Evolutionary conservation across 139 green algal species (phyloP).

Genomic region (Chlamydomonas sp.): DNA sequence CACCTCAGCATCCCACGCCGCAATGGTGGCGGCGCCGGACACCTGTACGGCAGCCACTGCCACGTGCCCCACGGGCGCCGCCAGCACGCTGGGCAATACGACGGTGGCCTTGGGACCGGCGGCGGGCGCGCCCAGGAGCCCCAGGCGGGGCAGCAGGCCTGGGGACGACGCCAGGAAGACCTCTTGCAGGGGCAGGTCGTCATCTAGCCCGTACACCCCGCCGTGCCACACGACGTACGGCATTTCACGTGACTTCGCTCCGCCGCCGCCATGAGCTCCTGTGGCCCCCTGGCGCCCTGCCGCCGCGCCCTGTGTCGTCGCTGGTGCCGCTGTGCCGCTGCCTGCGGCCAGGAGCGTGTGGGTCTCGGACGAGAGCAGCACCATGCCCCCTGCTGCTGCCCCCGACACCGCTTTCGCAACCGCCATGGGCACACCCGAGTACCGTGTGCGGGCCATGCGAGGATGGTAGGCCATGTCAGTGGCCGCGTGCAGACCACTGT

Average conservation of each 20-base stretch:
- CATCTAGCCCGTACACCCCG: not conserved
- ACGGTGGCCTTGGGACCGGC: not conserved
- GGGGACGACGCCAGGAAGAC: not conserved
- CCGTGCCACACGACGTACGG: not conserved
- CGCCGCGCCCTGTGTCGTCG: too few species aligned
- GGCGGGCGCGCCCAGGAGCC: not conserved
- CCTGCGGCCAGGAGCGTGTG: too few species aligned
- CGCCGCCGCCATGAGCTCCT: not conserved
- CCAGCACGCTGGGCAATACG: not conserved
- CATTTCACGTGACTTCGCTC: not conserved
- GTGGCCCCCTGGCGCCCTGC: too few species aligned
- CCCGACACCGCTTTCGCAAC: not conserved
- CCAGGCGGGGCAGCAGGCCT: not conserved
- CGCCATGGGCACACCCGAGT: slow-evolving; percentile 3
- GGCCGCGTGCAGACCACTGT: not conserved
- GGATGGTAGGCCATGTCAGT: not conserved
- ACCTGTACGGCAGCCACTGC: not conserved
- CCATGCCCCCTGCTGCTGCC: not conserved
- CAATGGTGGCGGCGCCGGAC: not conserved
- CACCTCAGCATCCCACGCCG: not conserved
- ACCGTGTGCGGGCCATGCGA: not conserved
- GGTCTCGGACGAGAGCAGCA: not conserved
- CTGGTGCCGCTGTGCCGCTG: too few species aligned
- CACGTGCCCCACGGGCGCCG: not conserved
- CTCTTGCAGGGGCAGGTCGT: not conserved